Evolutionary conservation across 2,329 filamentous ascomycete genomes (phyloP), one percentile per base, ranked within the genome.

Genomic region (Sarocladium strictum): DNA sequence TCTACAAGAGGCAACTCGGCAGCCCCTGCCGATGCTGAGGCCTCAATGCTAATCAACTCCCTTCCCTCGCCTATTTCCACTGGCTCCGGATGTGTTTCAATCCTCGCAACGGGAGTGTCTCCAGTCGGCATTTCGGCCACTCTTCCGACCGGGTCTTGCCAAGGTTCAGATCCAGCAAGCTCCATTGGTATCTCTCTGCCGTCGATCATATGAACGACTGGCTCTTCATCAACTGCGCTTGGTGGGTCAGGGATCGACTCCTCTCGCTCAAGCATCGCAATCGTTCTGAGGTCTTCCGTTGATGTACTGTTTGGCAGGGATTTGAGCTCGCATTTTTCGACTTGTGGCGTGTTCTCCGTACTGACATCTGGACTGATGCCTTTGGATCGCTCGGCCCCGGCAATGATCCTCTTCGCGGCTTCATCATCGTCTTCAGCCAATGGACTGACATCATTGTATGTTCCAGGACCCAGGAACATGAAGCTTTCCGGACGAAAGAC

Each of bases 401-500:
- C 55, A 61, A 63, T 57, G 14, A 56, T 27, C 27, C 58, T 57
- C 54, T 38, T 54, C 32, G 55, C 55, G 11, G 57, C 59, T 15
- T 56, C 59, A 3, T 70, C 70, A 29, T 76, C 72, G 50, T 75
- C 71, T 24, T 72, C 70, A 0, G 58, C 66, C 26, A 74, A 53
- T 0, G 76, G 72, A 43, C 72, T 77, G n/a, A 76, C 65, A 53
- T 78, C 76, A 24, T 62, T 72, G 58, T 75, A 74, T 2, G 66
- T 63, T 1, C 73, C 75, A 0, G 77, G 75, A 0, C 77, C 77
- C 15, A 80, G 70, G 58, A 74, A 80, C 72, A 79, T 78, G 58
- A 80, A 78, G 57, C 69, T 74, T 57, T 78, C 77, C 2, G 76
- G 75, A 57, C 79, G 75, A 56, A 79, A 80, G 55, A 77, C 76